Evolutionary conservation across 208 protist species (phyloP), one percentile per base, ranked within the genome.

Genomic region (Crithidia sp.): DNA sequence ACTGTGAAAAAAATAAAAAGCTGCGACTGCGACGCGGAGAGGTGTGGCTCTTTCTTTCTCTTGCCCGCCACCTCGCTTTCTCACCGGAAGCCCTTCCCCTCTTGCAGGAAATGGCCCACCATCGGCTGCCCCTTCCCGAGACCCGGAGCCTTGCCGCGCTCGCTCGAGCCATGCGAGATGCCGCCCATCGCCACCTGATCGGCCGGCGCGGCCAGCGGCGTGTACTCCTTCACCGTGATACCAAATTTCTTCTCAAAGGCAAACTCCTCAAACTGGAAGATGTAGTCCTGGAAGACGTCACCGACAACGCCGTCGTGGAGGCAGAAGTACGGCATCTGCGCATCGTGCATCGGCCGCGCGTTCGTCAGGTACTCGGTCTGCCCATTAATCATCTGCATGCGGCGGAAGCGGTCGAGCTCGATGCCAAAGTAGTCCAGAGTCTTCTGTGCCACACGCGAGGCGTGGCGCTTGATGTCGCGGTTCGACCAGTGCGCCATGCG

Each of bases 401-500:
- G 89, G 40, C 93, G 85, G 73, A 90, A 95, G 71, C 89, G 77
- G 76, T 97, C 93, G n/a, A 95, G 61, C 17, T 95, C 86, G 57
- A 95, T 91, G 70, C 81, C 83, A 69, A 93, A 97, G 79, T 89
- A 89, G n/a, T 89, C 71, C 8, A 97, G 78, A 16, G 93, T 97
- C 82, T 97, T 97, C 14, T 74, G 77, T 8, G 85, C 89, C 60
- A 97, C 57, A n/a, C 93, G 83, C 13, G 84, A 80, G 43, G 88
- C 81, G 68, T 94, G 85, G 0, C 93, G 85, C 76, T 95, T 94
- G 40, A 95, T 86, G 79, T 97, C 93, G 45, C 89, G 84, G 77
- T 95, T 97, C 7, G 87, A 94, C 91, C 93, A 97, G 73, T 97
- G 93, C 47, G 85, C 89, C 89, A 95, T 94, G 54, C 88, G 81